A percentile compares a stretch with the other conserved stretches of the same genome.
These are phyloP conservation scores for Coelastrella sp. DNA, from an alignment of 139 green algal genomes.

Conservation along the genomic window DNA sequence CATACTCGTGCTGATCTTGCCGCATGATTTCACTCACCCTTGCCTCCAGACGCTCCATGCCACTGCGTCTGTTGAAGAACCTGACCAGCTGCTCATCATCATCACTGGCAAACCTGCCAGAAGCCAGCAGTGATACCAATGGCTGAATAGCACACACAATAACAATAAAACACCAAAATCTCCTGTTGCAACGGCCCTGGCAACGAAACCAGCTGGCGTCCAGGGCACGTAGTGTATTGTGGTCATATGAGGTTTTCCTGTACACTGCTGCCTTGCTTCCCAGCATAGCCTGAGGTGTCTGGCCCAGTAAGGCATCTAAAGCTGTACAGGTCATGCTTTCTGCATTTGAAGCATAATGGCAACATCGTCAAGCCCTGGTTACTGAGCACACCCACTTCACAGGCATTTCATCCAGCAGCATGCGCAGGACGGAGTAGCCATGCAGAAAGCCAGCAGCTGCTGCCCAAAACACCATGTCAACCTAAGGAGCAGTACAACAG, in stretches of 20 bases:
- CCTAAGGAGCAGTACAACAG: conserved; percentile 13
- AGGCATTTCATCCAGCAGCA: conserved; percentile 13
- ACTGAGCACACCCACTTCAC: neutral
- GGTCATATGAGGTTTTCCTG: neutral
- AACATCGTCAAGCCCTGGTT: neutral
- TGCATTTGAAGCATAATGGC: neutral
- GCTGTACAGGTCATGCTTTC: neutral
- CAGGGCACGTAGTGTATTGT: neutral
- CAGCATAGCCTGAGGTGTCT: neutral
- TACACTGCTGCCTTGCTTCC: neutral
- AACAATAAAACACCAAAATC: too few species aligned
- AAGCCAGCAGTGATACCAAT: neutral
- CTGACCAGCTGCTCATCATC: conserved; percentile 17
- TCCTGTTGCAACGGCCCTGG: neutral
- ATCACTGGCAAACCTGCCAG: neutral
- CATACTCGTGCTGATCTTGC: neutral
- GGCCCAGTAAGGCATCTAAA: too few species aligned
- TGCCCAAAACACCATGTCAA: conserved; percentile 18
- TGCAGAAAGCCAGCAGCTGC: neutral
- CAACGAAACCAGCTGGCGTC: neutral
- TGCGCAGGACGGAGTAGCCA: neutral
- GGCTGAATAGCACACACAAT: too few species aligned
- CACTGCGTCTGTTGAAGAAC: conserved; percentile 13
- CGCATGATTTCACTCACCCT: neutral
- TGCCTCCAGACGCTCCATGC: conserved; percentile 20